Conservation (phyloP, 805 yeast genomes). For the Zygotorulaspora chibaensis region DNA sequence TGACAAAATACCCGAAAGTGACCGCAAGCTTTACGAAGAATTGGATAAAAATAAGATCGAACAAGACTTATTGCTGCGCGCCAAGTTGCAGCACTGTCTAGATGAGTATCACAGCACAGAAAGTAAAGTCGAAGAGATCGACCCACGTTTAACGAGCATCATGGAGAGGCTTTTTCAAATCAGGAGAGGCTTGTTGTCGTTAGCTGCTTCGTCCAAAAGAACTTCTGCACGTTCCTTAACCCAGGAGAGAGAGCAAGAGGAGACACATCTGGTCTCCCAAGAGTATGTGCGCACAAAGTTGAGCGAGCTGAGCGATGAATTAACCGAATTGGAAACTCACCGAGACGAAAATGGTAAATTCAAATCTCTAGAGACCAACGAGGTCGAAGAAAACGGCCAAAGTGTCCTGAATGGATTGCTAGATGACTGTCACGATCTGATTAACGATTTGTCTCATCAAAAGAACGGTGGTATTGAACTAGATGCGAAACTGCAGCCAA, state of each 20-base stretch:
- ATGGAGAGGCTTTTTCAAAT: slow-evolving; percentile 59
- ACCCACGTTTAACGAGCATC: slow-evolving; percentile 45
- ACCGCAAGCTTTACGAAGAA: slow-evolving; percentile 24
- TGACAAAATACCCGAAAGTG: slow-evolving; percentile 18
- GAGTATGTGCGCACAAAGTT: slow-evolving; percentile 30
- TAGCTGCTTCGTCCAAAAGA: slow-evolving; percentile 40
- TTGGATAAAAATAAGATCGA: slow-evolving; percentile 46
- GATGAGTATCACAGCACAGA: slow-evolving; percentile 55
- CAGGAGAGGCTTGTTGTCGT: slow-evolving; percentile 56
- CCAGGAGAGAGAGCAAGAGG: slow-evolving; percentile 7
- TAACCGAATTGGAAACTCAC: slow-evolving; percentile 42
- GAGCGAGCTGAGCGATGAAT: slow-evolving; percentile 35
- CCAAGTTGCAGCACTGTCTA: slow-evolving; percentile 61
- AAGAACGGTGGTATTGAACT: slow-evolving; percentile 34
- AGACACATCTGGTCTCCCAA: slow-evolving; percentile 16
- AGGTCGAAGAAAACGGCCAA: slow-evolving; percentile 39
- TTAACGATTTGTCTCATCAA: slow-evolving; percentile 58
- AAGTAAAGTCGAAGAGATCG: slow-evolving; percentile 49
- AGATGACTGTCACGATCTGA: slow-evolving; percentile 76
- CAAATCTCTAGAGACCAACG: slow-evolving; percentile 34
- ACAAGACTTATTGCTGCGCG: slow-evolving; percentile 56
- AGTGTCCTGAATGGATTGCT: slow-evolving; percentile 64
- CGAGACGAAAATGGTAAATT: slow-evolving; percentile 59
- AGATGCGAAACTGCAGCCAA: slow-evolving; percentile 49
- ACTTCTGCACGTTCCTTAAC: slow-evolving; percentile 13